These are phyloP conservation scores for Microdochium nivale DNA, from an alignment of 2,329 filamentous ascomycete genomes.

Conservation along the genomic window DNA sequence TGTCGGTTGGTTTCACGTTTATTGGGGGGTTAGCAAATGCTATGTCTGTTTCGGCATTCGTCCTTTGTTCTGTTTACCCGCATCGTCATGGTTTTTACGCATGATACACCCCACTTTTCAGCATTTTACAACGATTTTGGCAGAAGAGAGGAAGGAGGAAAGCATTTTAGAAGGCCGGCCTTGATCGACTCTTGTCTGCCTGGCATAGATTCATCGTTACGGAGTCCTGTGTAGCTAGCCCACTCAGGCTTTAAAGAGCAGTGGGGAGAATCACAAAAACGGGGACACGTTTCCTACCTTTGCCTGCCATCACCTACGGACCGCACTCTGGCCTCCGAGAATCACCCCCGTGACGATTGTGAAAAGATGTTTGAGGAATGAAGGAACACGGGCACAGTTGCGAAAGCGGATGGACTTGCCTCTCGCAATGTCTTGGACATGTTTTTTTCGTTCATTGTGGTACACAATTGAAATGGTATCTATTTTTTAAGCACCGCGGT, in stretches of 20 bases:
- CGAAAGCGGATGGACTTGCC: too few species aligned
- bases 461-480: too few species aligned
- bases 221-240: background rate
- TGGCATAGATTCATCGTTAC: background rate
- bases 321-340: background rate
- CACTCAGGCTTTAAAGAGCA: background rate
- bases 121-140: background rate
- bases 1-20: background rate
- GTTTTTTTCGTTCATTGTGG: too few species aligned
- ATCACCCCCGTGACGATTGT: too few species aligned
- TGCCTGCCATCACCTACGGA: background rate
- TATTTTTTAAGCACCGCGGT: too few species aligned
- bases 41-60: background rate
- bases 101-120: slow-evolving; percentile 1
- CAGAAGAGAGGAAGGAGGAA: too few species aligned
- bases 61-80: background rate
- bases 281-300: background rate
- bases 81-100: background rate
- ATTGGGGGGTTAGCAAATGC: background rate
- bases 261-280: background rate
- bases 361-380: too few species aligned
- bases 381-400: too few species aligned
- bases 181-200: background rate
- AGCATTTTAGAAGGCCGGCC: background rate
- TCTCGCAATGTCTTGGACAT: too few species aligned